These are phyloP conservation scores for Corymbia citriodora DNA, from an alignment of 441 rosid species.

Conservation along the genomic window DNA sequence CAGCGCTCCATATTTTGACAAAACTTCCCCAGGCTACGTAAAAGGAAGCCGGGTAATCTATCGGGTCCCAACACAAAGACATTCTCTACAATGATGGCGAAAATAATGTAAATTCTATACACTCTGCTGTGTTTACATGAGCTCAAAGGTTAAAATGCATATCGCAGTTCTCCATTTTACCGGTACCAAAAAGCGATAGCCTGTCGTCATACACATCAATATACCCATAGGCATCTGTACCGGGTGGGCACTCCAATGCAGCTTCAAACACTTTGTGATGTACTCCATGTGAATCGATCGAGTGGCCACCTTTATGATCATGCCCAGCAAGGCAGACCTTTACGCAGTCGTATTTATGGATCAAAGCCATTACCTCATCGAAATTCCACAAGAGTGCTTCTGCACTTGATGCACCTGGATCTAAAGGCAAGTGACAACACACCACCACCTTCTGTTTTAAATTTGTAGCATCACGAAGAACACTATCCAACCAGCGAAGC, in stretches of 20 bases:
- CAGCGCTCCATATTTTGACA: background rate
- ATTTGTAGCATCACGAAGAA: slow-evolving; percentile 60
- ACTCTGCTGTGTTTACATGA: background rate
- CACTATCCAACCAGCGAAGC: slow-evolving; percentile 65
- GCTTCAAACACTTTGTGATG: slow-evolving; percentile 88
- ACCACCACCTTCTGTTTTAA: slow-evolving; percentile 63
- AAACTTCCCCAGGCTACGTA: background rate
- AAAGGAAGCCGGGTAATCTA: background rate
- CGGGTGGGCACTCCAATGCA: slow-evolving; percentile 87
- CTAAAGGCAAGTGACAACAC: slow-evolving; percentile 80
- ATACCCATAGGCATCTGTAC: slow-evolving; percentile 68
- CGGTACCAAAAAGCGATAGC: slow-evolving; percentile 56
- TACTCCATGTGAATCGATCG: slow-evolving; percentile 66
- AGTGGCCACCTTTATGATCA: slow-evolving; percentile 71
- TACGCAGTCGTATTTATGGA: slow-evolving; percentile 61
- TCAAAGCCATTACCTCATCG: slow-evolving; percentile 68
- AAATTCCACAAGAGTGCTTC: slow-evolving; percentile 84
- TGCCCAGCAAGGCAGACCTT: slow-evolving; percentile 86
- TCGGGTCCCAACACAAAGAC: background rate
- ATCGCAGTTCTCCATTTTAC: slow-evolving; percentile 49
- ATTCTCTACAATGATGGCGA: background rate
- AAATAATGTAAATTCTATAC: slow-evolving; percentile 3
- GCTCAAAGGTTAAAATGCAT: slow-evolving; percentile 24
- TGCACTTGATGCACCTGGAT: slow-evolving; percentile 39
- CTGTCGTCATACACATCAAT: slow-evolving; percentile 62